phyloP scores from a whole-genome alignment of 129 eudicot genomes.

The Dittrichia graveolens region DNA sequence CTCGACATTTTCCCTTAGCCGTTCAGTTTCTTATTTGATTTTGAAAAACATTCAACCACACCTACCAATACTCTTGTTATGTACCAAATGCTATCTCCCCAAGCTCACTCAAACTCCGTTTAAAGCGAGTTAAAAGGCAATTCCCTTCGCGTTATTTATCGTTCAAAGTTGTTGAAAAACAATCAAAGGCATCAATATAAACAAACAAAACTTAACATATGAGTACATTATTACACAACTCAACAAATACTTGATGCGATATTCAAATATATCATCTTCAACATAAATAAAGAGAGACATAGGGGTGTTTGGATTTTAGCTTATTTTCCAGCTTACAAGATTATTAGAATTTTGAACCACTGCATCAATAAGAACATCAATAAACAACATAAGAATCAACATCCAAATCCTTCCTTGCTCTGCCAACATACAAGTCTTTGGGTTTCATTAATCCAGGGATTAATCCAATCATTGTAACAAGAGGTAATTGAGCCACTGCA shows the following conservation, averaged over 20 bases:
- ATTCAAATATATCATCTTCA: constrained; percentile 3
- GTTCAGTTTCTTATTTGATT: too few species aligned
- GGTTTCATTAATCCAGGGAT: constrained; percentile 80
- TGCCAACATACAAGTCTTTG: constrained; percentile 77
- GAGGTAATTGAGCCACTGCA: constrained; percentile 71
- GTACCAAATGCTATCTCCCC: too few species aligned
- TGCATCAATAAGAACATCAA: neutral
- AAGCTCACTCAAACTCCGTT: too few species aligned
- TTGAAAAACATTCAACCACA: too few species aligned
- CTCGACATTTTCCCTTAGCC: too few species aligned
- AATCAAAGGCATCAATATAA: neutral
- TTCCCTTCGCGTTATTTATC: neutral
- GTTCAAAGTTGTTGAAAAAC: neutral
- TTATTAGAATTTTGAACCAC: too few species aligned
- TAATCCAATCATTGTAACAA: constrained; percentile 58
- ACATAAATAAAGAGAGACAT: neutral
- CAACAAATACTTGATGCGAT: constrained; percentile 4
- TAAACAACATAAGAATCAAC: constrained; percentile 43
- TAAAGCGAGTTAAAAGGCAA: too few species aligned
- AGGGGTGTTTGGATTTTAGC: too few species aligned
- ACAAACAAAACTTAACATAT: neutral
- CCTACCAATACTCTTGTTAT: too few species aligned
- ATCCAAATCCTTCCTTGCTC: constrained; percentile 66
- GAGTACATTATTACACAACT: neutral
- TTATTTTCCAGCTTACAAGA: too few species aligned